A percentile compares a stretch with the other conserved stretches of the same genome.
Conservation (phyloP, 2,329 filamentous ascomycete species). For the Fonsecaea multimorphosa region DNA sequence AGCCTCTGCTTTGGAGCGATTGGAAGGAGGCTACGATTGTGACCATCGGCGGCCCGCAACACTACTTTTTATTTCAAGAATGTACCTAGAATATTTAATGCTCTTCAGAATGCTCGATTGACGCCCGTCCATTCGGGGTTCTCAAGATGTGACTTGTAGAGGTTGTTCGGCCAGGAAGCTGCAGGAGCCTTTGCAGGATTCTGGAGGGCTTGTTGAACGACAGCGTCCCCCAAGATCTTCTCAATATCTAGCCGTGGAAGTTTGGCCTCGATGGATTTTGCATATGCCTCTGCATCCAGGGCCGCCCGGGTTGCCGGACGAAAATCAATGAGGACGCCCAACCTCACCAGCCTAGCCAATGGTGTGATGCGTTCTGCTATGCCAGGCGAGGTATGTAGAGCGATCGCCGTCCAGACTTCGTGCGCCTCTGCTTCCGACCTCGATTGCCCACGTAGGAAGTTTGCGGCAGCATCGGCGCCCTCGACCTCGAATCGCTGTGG, state of each 20-base stretch:
- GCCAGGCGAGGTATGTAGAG: conserved; percentile 52
- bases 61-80: conserved; percentile 6
- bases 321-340: conserved; percentile 51
- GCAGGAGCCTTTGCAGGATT: conserved; percentile 50
- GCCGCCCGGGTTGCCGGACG: conserved; percentile 38
- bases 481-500: conserved; percentile 54
- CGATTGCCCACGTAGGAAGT: conserved; percentile 40
- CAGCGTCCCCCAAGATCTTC: conserved; percentile 52
- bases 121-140: conserved; percentile 39
- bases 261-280: conserved; percentile 36
- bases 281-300: conserved; percentile 30
- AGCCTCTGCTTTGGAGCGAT: conserved; percentile 97
- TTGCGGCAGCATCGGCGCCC: conserved; percentile 51
- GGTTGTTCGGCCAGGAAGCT: conserved; percentile 45
- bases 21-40: conserved; percentile 69
- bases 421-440: conserved; percentile 41
- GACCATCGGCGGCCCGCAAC: background rate
- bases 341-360: conserved; percentile 47
- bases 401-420: conserved; percentile 55
- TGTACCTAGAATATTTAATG: conserved; percentile 2
- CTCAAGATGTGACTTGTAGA: conserved; percentile 40
- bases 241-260: conserved; percentile 50
- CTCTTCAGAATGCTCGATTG: conserved; percentile 40
- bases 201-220: conserved; percentile 49
- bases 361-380: conserved; percentile 54